A percentile compares a stretch with the other conserved stretches of the same genome.
Conservation (phyloP, 2,329 filamentous ascomycete genomes). For the Microdochium paspali region DNA sequence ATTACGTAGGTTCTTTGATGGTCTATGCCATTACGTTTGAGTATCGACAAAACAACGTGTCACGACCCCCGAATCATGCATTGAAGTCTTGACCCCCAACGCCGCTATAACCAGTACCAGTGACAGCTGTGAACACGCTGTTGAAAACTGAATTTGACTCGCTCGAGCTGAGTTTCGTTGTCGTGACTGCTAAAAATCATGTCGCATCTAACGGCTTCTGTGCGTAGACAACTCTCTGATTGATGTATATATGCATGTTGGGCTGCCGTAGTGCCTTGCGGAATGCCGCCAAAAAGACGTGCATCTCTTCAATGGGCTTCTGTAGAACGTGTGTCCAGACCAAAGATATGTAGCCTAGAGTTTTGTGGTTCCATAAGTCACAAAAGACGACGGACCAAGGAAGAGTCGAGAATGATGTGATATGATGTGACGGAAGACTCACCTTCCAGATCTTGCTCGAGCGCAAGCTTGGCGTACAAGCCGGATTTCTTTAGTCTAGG, state of each 20-base stretch:
- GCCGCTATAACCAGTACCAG: no score
- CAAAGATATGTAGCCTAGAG: conserved; percentile 14
- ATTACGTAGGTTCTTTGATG: no score
- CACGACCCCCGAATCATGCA: no score
- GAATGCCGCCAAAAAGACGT: conserved; percentile 16
- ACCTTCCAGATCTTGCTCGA: conserved; percentile 23
- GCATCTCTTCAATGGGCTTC: conserved; percentile 16
- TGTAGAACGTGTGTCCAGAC: conserved; percentile 16
- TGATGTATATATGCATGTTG: conserved; percentile 13
- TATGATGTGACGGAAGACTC: not conserved
- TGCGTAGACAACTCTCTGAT: conserved; percentile 13
- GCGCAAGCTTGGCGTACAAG: conserved; percentile 17
- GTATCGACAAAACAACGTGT: no score
- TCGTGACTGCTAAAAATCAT: not conserved
- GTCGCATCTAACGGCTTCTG: conserved; percentile 11
- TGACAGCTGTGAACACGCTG: no score
- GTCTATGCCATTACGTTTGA: no score
- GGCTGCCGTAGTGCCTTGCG: conserved; percentile 15
- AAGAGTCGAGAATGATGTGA: no score
- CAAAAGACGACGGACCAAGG: no score
- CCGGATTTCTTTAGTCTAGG: conserved; percentile 24
- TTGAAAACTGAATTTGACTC: no score
- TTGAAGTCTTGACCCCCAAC: no score
- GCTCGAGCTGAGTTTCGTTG: no score
- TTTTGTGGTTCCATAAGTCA: no score